A percentile compares a stretch with the other conserved stretches of the same genome.
phyloP scores from a whole-genome alignment of 192 early-diverging fungal genomes.

The Diversispora epigaea region DNA sequence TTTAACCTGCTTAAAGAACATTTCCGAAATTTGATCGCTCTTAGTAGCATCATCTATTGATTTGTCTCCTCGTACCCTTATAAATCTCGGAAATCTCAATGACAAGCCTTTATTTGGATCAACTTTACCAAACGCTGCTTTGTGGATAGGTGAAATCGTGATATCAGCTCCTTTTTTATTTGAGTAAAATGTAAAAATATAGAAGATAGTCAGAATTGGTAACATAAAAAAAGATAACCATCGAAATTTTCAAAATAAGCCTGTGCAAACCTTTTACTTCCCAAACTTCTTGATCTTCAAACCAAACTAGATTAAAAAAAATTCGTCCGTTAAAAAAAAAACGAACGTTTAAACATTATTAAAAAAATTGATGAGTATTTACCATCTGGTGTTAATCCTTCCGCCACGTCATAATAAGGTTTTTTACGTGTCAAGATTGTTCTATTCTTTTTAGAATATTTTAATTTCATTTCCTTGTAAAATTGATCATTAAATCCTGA shows the following conservation, averaged over 20 bases:
- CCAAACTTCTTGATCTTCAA: conserved; percentile 62
- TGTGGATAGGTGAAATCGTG: conserved; percentile 82
- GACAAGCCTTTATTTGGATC: conserved; percentile 75
- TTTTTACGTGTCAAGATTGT: conserved; percentile 23
- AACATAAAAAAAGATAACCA: not conserved
- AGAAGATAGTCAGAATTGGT: not conserved
- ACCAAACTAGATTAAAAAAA: too few relatives aligned
- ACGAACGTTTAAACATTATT: too few relatives aligned
- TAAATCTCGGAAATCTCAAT: conserved; percentile 82
- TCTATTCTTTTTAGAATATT: conserved; percentile 27
- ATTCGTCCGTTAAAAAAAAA: not conserved
- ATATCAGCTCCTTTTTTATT: conserved; percentile 61
- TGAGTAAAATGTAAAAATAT: not conserved
- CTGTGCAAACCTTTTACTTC: conserved; percentile 71
- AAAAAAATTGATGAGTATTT: not conserved
- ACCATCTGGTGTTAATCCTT: conserved; percentile 33
- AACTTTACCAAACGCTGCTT: conserved; percentile 70
- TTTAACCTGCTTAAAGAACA: conserved; percentile 33
- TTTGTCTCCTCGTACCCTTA: conserved; percentile 88
- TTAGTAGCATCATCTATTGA: conserved; percentile 75
- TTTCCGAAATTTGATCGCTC: conserved; percentile 59
- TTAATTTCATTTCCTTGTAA: conserved; percentile 31
- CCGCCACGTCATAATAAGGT: conserved; percentile 29
- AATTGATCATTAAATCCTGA: conserved; percentile 37
- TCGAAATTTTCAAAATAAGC: too few relatives aligned